These are phyloP conservation scores for Exophiala sp. DNA, from an alignment of 2,329 filamentous ascomycete species.

Conservation along the genomic window DNA sequence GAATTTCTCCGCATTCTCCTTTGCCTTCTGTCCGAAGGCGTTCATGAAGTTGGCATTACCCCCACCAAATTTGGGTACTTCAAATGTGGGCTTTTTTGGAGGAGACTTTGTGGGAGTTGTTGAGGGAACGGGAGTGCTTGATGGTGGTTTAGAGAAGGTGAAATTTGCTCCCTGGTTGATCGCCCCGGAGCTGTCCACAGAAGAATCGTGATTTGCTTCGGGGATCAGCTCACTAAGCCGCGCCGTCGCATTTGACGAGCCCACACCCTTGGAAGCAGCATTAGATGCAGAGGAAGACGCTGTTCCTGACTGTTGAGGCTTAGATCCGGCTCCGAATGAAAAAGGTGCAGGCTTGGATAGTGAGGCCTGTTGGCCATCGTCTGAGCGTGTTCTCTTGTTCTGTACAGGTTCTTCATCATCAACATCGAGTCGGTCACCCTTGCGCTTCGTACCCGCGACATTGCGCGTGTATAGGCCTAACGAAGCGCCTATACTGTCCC, in stretches of 20 bases:
- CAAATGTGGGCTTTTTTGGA: constrained; percentile 25
- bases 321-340: background rate
- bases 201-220: background rate
- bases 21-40: constrained; percentile 37
- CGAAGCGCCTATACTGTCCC: constrained; percentile 36
- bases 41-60: constrained; percentile 37
- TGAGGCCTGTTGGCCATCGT: background rate
- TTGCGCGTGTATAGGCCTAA: constrained; percentile 28
- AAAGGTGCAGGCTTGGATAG: background rate
- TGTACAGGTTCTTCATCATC: constrained; percentile 15
- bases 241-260: constrained; percentile 4
- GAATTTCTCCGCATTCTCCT: constrained; percentile 35
- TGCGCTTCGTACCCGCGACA: constrained; percentile 30
- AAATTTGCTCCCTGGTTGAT: background rate
- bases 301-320: background rate
- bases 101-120: constrained; percentile 27
- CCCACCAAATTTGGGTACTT: constrained; percentile 34
- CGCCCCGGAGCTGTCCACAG: background rate
- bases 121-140: constrained; percentile 9
- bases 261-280: background rate
- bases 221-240: constrained; percentile 8
- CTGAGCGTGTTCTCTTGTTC: constrained; percentile 28
- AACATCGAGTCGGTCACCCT: constrained; percentile 27
- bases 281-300: background rate
- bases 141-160: constrained; percentile 1